Evolutionary conservation across 768 basidiomycete genomes (phyloP).

Genomic region (Chalciporus piperatus): DNA sequence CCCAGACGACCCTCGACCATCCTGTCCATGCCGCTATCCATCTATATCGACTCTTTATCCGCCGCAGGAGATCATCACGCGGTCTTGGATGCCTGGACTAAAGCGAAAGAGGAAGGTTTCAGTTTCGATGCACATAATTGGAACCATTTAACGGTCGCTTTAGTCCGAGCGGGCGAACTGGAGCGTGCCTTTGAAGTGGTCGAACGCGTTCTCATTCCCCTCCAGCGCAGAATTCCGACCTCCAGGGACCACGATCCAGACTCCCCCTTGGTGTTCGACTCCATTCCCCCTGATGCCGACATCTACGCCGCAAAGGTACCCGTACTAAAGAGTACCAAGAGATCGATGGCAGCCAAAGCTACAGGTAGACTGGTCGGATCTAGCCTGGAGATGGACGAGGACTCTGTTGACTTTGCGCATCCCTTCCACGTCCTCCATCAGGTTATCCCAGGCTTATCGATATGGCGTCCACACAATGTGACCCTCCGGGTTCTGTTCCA

Average conservation of each 20-base stretch:
- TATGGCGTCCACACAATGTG: constrained; percentile 61
- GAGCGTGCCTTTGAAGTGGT: constrained; percentile 81
- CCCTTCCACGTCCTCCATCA: constrained; percentile 59
- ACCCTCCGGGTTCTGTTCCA: constrained; percentile 47
- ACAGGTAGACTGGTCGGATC: constrained; percentile 15
- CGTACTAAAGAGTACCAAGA: constrained; percentile 25
- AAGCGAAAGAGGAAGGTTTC: constrained; percentile 60
- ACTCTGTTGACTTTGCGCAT: constrained; percentile 50
- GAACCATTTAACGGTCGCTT: constrained; percentile 77
- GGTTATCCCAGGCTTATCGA: constrained; percentile 60
- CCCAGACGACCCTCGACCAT: constrained; percentile 44
- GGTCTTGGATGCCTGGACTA: constrained; percentile 66
- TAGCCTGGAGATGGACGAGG: constrained; percentile 11
- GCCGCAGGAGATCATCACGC: constrained; percentile 56
- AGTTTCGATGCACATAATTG: constrained; percentile 87
- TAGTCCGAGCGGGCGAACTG: constrained; percentile 78
- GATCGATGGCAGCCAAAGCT: constrained; percentile 22
- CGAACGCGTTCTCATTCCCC: constrained; percentile 72
- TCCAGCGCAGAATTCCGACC: constrained; percentile 35
- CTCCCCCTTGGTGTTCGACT: constrained; percentile 42
- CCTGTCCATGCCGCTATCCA: constrained; percentile 77
- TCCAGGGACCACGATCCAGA: constrained; percentile 31
- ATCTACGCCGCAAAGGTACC: constrained; percentile 29
- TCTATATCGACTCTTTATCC: constrained; percentile 76
- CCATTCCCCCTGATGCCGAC: constrained; percentile 21